Evolutionary conservation across 345 rosid genomes (phyloP), one percentile per base, ranked within the genome.

Genomic region (Salix arbutifolia): DNA sequence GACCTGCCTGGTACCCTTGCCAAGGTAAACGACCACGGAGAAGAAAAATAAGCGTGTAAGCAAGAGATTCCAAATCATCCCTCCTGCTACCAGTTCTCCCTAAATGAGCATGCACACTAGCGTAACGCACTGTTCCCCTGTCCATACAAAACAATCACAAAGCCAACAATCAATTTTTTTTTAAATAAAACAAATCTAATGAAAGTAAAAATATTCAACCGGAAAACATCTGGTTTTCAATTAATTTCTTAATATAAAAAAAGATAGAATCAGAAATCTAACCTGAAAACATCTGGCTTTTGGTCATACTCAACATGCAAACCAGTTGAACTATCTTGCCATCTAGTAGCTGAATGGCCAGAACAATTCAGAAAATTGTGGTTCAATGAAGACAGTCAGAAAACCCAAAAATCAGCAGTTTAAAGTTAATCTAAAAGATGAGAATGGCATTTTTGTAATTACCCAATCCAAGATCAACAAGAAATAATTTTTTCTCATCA

Each of bases 91-190:
- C 92, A 31, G 95, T 90, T 60, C 97, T 91, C 78, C 98, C 98
- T 79, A 92, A 87, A 87, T 94, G 98, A 56, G 97, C 98, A 87
- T 94, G 98, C 72, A 91, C 94, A 76, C 97, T 90, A 52, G 98
- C 98, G 80, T 94, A 94, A 80, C 98, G 89, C 79, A 95, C 87
- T 38, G 99, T 95, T 79, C 99, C 99, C 84, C 99, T 94, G 83
- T 28, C 40, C 67, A 74, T 64, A 25, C 21, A 38, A 73, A 72
- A 61, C 16, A 40, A 75, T 56, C 5, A 53, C 44, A 21, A 7
- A 5, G 11, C 23, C 33, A 66, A 1, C 28, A 8, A 74, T 2
- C 31, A 72, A 56, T 1, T 11, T 11, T 18, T n/a, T 28, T 11
- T 48, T 28, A 11, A 28, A 0, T 52, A 52, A 74, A 30, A 6